Percentiles rank a stretch among this genome's conserved stretches.
Evolutionary conservation across 306 rosid genomes (phyloP).

Genomic region (Castanea mollissima): DNA sequence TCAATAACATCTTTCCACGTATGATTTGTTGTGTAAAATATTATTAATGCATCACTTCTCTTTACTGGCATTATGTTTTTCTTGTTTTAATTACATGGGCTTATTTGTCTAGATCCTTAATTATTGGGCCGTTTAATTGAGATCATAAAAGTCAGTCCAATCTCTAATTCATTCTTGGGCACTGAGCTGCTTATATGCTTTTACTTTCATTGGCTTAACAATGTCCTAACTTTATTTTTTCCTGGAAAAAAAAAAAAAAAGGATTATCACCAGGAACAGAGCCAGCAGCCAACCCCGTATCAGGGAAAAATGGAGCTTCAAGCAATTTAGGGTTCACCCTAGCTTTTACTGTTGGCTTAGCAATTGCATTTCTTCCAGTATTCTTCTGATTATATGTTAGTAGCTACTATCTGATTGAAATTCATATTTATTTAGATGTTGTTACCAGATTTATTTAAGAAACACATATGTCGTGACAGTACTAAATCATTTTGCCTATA

Average conservation of each 20-base stretch:
- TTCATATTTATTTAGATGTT: neutral
- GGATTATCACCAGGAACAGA: neutral
- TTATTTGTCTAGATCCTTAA: too few relatives aligned
- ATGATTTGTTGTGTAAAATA: rapidly evolving
- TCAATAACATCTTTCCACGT: too few relatives aligned
- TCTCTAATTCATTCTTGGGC: too few relatives aligned
- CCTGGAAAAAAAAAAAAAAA: too few relatives aligned
- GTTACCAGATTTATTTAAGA: neutral
- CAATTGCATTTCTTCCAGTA: slow-evolving; percentile 18
- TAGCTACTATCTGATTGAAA: neutral
- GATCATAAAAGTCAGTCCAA: too few relatives aligned
- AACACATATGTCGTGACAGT: neutral
- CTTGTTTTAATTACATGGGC: too few relatives aligned
- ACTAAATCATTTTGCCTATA: neutral
- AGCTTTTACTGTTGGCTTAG: slow-evolving; percentile 26
- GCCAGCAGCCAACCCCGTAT: neutral
- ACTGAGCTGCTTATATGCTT: too few relatives aligned
- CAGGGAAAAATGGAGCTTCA: slow-evolving; percentile 14
- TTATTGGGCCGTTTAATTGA: too few relatives aligned
- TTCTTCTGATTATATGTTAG: slow-evolving; percentile 8
- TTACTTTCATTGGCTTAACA: too few relatives aligned
- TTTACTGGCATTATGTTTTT: too few relatives aligned
- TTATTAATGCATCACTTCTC: too few relatives aligned
- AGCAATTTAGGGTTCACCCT: neutral
- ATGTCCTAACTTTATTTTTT: too few relatives aligned